Base-by-base conservation (phyloP, 192 early-diverging fungal species). In the Thoreauomyces humboldtii region DNA sequence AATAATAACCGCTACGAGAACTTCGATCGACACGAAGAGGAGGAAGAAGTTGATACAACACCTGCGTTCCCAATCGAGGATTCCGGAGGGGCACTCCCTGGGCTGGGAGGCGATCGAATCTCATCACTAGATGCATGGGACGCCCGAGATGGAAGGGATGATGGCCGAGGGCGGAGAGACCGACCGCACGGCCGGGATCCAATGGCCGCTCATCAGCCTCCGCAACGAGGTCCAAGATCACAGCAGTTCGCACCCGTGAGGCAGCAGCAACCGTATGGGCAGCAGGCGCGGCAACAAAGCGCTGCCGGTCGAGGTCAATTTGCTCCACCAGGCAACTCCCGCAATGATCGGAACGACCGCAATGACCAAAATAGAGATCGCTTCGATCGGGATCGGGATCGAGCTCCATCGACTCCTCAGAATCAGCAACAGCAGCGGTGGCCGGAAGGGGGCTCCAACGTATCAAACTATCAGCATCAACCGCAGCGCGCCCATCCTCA, bases 61-160 rank as follows among this genome's bases (percentile, higher is more conserved):
- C 50, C 36, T 11, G 44, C 33, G 15, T 51, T 52, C 33, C 22
- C 44, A 3, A n/a, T 34, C 2, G 31, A 35, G 7, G 50, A 52
- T 27, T 52, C 32, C 24, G 54, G 44, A 29, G 58, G 52, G 0
- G 33, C 28, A 51, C 35, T 63, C 45, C 59, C 66, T 28, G 57
- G 66, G 46, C 31, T 61, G 3, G 62, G 48, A 11, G 65, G 41
- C 60, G 44, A 15, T 7, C 21, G 44, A 32, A 14, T 32, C 19
- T 32, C 31, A 6, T 17, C 32, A 11, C 21, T 31, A 32, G 60
- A 21, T 24, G 50, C 24, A 54, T 51, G 44, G 36, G 50, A 62
- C 21, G 24, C 21, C 41, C 28, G 27, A 3, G 41, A 47, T 41
- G 29, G 56, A 41, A 7, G 21, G n/a, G 58, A 41, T 5, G 22